These are phyloP conservation scores for Trypanosoma avium DNA, from an alignment of 208 protist genomes.

Conservation along the genomic window DNA sequence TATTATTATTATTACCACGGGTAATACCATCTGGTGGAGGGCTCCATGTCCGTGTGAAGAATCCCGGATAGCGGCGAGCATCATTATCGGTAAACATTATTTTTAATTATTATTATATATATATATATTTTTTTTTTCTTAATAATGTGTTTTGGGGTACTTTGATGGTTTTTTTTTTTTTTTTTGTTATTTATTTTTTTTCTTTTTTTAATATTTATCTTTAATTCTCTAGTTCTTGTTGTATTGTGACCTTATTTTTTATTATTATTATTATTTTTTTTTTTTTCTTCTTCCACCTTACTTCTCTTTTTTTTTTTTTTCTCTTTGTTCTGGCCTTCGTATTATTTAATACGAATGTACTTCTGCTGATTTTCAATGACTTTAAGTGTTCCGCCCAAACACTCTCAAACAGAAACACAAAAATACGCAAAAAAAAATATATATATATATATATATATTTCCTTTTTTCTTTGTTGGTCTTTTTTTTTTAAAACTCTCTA, in stretches of 20 bases:
- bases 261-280: slow-evolving; percentile 14
- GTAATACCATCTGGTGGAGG: slow-evolving; percentile 17
- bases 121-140: neutral
- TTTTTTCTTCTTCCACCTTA: neutral
- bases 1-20: neutral
- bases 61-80: slow-evolving; percentile 24
- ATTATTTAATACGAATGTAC: slow-evolving; percentile 1
- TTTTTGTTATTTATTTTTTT: slow-evolving; percentile 14
- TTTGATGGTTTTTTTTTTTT: slow-evolving; percentile 8
- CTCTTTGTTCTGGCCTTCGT: slow-evolving; percentile 1
- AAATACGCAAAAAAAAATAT: no score
- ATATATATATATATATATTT: no score
- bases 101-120: no score
- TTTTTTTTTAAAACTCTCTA: no score
- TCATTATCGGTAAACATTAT: slow-evolving; percentile 24
- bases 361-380: no score
- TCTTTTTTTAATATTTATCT: slow-evolving; percentile 15
- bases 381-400: no score
- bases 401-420: no score
- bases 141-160: no score
- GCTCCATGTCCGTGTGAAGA: slow-evolving; percentile 30
- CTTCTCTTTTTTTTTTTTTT: slow-evolving; percentile 7
- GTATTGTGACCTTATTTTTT: no score
- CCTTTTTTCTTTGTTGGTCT: no score
- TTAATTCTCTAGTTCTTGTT: slow-evolving; percentile 8